Conservation (phyloP, 305 asterid species). For the Fraxinus paxiana region DNA sequence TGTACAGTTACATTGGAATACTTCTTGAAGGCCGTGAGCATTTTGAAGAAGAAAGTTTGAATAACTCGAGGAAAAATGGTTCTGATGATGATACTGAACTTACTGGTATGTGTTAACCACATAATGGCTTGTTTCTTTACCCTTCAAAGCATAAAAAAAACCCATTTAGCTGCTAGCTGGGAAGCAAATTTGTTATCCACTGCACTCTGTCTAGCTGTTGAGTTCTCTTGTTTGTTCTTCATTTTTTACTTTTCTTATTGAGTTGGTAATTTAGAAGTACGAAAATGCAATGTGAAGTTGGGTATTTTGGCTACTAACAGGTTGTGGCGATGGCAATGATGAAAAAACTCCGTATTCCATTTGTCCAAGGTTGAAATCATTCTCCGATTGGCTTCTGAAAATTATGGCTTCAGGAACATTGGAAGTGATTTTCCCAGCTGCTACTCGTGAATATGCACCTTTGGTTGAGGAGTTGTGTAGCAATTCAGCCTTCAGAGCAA, state of each 20-base stretch:
- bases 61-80: slow-evolving; percentile 38
- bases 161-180: slow-evolving; percentile 17
- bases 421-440: slow-evolving; percentile 94
- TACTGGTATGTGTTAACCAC: slow-evolving; percentile 44
- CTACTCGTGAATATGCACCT: slow-evolving; percentile 93
- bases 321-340: slow-evolving; percentile 38
- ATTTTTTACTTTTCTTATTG: not conserved
- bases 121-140: slow-evolving; percentile 16
- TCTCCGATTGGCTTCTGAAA: slow-evolving; percentile 97
- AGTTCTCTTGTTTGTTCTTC: slow-evolving; percentile 3
- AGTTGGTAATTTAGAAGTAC: not conserved
- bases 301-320: slow-evolving; percentile 36
- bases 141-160: slow-evolving; percentile 13
- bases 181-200: not conserved
- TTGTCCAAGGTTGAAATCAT: slow-evolving; percentile 71
- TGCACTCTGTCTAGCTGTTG: not conserved
- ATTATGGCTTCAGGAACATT: slow-evolving; percentile 91
- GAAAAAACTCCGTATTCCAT: slow-evolving; percentile 65
- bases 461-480: slow-evolving; percentile 80
- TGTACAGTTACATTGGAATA: slow-evolving; percentile 75
- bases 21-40: slow-evolving; percentile 97
- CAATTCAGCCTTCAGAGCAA: slow-evolving; percentile 72
- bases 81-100: slow-evolving; percentile 30
- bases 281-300: not conserved
- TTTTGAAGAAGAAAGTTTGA: slow-evolving; percentile 82